Conservation (phyloP, 805 yeast genomes). For the Sungouiella thailandica region DNA sequence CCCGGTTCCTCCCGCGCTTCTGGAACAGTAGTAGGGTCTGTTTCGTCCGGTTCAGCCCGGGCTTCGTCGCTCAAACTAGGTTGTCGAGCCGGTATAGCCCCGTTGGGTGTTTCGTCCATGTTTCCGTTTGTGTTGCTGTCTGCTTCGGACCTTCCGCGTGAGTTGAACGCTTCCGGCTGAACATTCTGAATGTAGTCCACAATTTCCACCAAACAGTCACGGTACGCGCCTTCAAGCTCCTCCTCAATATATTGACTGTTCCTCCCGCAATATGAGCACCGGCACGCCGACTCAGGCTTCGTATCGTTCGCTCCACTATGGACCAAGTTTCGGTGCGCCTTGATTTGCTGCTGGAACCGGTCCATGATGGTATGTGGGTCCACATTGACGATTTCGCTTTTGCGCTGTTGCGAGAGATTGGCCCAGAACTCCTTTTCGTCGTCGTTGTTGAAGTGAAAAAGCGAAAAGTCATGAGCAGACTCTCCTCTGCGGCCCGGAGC, state of each 20-base stretch:
- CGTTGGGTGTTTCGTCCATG: too few species aligned
- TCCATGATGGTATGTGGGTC: conserved; percentile 67
- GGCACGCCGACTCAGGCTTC: conserved; percentile 36
- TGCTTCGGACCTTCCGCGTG: too few species aligned
- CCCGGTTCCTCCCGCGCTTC: too few species aligned
- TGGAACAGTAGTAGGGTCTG: too few species aligned
- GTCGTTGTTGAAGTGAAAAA: conserved; percentile 8
- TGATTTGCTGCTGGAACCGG: conserved; percentile 39
- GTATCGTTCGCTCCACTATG: conserved; percentile 4
- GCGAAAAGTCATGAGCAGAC: not conserved
- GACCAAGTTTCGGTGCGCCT: conserved; percentile 5
- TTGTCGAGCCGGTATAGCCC: too few species aligned
- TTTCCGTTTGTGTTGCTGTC: too few species aligned
- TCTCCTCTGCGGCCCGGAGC: not conserved
- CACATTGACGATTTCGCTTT: conserved; percentile 38
- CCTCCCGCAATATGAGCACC: conserved; percentile 75
- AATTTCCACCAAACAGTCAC: conserved; percentile 53
- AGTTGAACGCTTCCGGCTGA: too few species aligned
- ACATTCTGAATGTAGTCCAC: conserved; percentile 28
- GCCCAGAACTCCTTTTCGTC: conserved; percentile 13
- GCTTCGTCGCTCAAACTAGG: too few species aligned
- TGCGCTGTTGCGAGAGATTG: conserved; percentile 8
- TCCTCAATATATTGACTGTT: conserved; percentile 66
- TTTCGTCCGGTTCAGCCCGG: too few species aligned
- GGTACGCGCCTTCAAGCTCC: conserved; percentile 71